phyloP scores from a whole-genome alignment of 1,139 yeast genomes.

The Arxiozyma heterogenica region DNA sequence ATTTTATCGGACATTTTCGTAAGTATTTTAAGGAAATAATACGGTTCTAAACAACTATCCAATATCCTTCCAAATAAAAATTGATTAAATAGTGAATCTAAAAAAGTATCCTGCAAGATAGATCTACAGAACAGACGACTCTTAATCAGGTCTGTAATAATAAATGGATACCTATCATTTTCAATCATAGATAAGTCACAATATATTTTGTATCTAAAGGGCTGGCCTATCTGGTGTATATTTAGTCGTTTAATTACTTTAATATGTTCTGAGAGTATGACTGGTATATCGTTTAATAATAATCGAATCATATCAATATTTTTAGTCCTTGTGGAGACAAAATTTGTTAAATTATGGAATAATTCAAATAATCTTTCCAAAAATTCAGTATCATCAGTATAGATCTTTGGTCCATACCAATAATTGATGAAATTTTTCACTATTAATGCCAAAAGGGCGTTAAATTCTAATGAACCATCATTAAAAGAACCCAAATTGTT shows the following conservation, averaged over 20 bases:
- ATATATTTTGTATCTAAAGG: slow-evolving; percentile 9
- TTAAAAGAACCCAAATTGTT: slow-evolving; percentile 6
- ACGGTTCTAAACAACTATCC: slow-evolving; percentile 23
- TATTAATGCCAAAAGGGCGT: slow-evolving; percentile 21
- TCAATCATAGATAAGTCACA: slow-evolving; percentile 11
- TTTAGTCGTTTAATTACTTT: slow-evolving; percentile 8
- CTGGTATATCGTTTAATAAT: slow-evolving; percentile 22
- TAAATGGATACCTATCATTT: slow-evolving; percentile 13
- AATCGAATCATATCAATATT: slow-evolving; percentile 12
- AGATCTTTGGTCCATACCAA: slow-evolving; percentile 28
- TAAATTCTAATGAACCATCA: slow-evolving; percentile 13
- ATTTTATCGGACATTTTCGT: slow-evolving; percentile 10
- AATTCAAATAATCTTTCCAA: slow-evolving; percentile 13
- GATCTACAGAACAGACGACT: slow-evolving; percentile 9
- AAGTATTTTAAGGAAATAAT: slow-evolving; percentile 16
- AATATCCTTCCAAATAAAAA: slow-evolving; percentile 19
- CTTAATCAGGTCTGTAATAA: slow-evolving; percentile 12
- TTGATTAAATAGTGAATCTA: slow-evolving; percentile 18
- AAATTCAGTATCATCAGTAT: slow-evolving; percentile 20
- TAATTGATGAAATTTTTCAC: slow-evolving; percentile 21
- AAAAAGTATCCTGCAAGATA: slow-evolving; percentile 12
- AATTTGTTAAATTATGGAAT: slow-evolving; percentile 10
- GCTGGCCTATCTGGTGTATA: not conserved
- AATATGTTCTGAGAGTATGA: slow-evolving; percentile 18
- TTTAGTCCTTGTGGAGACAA: slow-evolving; percentile 1